Evolutionary conservation across 139 green algal genomes (phyloP).

Genomic region (Limnomonas spitsbergensis): DNA sequence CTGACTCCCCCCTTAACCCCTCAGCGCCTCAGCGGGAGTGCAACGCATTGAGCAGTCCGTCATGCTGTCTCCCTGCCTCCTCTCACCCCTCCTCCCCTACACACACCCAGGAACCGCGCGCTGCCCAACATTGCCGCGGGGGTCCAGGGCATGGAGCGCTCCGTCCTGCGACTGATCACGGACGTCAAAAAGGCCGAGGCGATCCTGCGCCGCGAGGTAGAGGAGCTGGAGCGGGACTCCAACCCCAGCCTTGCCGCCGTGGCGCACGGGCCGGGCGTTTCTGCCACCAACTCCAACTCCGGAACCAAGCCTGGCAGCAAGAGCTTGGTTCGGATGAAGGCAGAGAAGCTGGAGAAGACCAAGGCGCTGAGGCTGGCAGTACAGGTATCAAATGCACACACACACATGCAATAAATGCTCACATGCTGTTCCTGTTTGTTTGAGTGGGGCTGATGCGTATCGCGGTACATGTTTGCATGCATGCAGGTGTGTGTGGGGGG

Average conservation of each 20-base stretch:
- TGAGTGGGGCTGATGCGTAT: too few species aligned
- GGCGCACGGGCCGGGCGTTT: not conserved
- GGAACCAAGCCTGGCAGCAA: not conserved
- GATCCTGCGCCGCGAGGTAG: slow-evolving; percentile 31
- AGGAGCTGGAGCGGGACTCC: slow-evolving; percentile 33
- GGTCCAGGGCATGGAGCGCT: slow-evolving; percentile 25
- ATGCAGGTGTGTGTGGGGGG: too few species aligned
- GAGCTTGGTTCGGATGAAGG: slow-evolving; percentile 31
- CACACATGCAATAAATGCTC: too few species aligned
- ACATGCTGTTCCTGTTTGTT: too few species aligned
- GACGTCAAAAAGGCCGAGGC: slow-evolving; percentile 35
- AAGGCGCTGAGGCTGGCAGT: slow-evolving; percentile 31
- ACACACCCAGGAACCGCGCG: not conserved
- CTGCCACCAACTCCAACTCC: too few species aligned
- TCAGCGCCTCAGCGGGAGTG: too few species aligned
- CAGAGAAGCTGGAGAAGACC: slow-evolving; percentile 43
- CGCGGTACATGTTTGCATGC: too few species aligned
- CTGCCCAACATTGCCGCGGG: not conserved
- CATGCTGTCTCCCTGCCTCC: too few species aligned
- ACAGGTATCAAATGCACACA: too few species aligned
- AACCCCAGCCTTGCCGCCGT: not conserved
- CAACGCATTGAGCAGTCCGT: too few species aligned
- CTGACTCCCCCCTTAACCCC: too few species aligned
- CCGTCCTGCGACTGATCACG: slow-evolving; percentile 25
- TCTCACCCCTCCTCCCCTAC: too few species aligned